Conservation (phyloP, 2,329 filamentous ascomycete species). For the Phoma sp. region DNA sequence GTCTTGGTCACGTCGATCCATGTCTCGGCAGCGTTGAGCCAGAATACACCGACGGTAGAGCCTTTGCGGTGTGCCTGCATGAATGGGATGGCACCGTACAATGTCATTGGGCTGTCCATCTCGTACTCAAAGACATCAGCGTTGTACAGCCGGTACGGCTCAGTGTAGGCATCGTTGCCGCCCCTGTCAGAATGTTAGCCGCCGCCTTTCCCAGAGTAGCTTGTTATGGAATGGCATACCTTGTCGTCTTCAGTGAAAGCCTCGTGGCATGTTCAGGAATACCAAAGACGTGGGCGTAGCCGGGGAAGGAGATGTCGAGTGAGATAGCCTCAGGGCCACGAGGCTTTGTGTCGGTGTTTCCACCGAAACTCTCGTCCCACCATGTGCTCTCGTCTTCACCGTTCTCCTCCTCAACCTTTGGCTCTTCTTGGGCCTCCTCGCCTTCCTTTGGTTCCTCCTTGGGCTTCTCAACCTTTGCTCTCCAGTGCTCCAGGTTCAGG, state of each 20-base stretch:
- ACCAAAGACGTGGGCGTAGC: constrained; percentile 90
- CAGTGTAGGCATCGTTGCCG: constrained; percentile 80
- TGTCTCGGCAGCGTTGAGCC: constrained; percentile 95
- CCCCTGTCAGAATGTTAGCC: constrained; percentile 56
- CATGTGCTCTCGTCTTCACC: constrained; percentile 85
- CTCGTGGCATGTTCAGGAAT: constrained; percentile 93
- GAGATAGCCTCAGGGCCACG: constrained; percentile 90
- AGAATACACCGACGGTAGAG: constrained; percentile 94
- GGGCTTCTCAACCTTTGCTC: constrained; percentile 76
- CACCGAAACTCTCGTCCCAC: constrained; percentile 98
- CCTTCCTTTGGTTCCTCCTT: constrained; percentile 60
- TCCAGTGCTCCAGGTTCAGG: constrained; percentile 95
- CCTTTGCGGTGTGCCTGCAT: constrained; percentile 97
- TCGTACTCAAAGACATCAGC: constrained; percentile 98
- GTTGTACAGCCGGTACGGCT: constrained; percentile 96
- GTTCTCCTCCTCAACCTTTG: constrained; percentile 50
- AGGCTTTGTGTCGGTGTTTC: constrained; percentile 95
- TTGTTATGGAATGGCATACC: constrained; percentile 51
- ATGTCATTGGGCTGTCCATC: constrained; percentile 95
- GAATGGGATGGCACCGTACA: constrained; percentile 96
- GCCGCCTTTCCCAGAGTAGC: too few species aligned
- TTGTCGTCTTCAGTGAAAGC: constrained; percentile 86
- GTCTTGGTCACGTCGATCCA: constrained; percentile 94
- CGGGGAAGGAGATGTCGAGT: constrained; percentile 89
- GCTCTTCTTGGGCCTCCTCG: constrained; percentile 50